A percentile compares a stretch with the other conserved stretches of the same genome.
Evolutionary conservation across 2,329 filamentous ascomycete species (phyloP).

Genomic region (Aurifilum marmelostoma): DNA sequence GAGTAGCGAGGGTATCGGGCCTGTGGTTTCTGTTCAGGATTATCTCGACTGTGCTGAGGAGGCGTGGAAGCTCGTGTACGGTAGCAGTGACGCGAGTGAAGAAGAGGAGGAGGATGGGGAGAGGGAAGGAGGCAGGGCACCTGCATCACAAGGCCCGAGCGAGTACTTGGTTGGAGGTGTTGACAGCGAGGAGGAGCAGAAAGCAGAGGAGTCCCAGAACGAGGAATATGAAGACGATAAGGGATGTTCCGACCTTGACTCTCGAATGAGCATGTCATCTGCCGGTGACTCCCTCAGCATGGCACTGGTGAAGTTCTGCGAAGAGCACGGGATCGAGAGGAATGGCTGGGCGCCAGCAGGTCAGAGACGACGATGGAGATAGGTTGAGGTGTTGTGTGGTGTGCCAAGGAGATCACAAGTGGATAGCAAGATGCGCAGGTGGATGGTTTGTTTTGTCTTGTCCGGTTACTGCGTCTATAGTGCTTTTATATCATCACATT

Average conservation of each 20-base stretch:
- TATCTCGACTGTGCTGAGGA: slow-evolving; percentile 23
- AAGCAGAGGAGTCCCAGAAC: no score
- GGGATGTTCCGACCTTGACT: no score
- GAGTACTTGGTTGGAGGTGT: no score
- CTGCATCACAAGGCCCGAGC: no score
- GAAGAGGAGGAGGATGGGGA: background rate
- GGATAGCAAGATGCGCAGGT: background rate
- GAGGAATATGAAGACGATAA: background rate
- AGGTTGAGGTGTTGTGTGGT: background rate
- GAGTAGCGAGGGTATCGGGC: background rate
- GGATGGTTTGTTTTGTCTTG: background rate
- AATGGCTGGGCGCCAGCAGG: background rate
- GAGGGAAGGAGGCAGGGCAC: no score
- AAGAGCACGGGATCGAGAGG: slow-evolving; percentile 18
- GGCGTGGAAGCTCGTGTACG: slow-evolving; percentile 8
- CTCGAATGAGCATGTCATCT: background rate
- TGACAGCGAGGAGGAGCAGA: no score
- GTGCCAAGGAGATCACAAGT: background rate
- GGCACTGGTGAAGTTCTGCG: slow-evolving; percentile 20
- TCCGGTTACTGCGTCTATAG: background rate
- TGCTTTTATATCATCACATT: background rate
- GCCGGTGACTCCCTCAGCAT: slow-evolving; percentile 5
- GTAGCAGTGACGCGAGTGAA: background rate
- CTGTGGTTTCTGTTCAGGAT: slow-evolving; percentile 8
- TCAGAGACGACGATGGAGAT: background rate